Evolutionary conservation across 345 rosid genomes (phyloP), one percentile per base, ranked within the genome.

Genomic region (Melaleuca alternifolia): DNA sequence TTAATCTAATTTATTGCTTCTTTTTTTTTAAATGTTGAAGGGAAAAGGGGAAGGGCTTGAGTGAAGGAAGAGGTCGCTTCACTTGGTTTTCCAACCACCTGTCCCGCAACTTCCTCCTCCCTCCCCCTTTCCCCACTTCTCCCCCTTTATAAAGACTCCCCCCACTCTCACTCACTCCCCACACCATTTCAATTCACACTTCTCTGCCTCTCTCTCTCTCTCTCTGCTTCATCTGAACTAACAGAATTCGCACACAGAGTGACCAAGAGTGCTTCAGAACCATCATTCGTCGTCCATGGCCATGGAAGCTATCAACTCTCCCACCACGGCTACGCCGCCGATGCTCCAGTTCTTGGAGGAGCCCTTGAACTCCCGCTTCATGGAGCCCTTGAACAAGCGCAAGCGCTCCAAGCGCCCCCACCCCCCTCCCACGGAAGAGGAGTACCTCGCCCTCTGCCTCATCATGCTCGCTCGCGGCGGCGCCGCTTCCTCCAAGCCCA

Each of bases 101-200:
- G 92, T 91, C 93, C 83, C 91, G 95, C 94, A 92, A 85, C 93
- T 94, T 94, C 97, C 93, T 30, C 51, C 84, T 28, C 71, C 71
- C 93, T 94, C 93, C 97, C 93, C 26, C 51, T 83, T 28, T 53
- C 71, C 89, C 33, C 53, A 41, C 23, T 2, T 2, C n/a, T 41
- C 16, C 15, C 37, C 83, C 46, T 84, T 53, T 84, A 62, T 71
- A 84, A 83, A 77, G 37, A 20, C n/a, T 41, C 51, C 82, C 48
- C 79, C 44, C 89, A 86, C 93, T 87, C 89, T 44, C 89, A 87
- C 89, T 86, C 89, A 50, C 59, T 53, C 50, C 79, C 33, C 50
- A 50, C 54, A 50, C n/a, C 57, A 50, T 9, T 46, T 46, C 71
- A 28, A 37, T 11, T 81, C 54, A 26, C 37, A 46, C 3, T 37